A percentile compares a stretch with the other conserved stretches of the same genome.
phyloP scores from a whole-genome alignment of 208 protist genomes.

The Leptomonas seymouri region DNA sequence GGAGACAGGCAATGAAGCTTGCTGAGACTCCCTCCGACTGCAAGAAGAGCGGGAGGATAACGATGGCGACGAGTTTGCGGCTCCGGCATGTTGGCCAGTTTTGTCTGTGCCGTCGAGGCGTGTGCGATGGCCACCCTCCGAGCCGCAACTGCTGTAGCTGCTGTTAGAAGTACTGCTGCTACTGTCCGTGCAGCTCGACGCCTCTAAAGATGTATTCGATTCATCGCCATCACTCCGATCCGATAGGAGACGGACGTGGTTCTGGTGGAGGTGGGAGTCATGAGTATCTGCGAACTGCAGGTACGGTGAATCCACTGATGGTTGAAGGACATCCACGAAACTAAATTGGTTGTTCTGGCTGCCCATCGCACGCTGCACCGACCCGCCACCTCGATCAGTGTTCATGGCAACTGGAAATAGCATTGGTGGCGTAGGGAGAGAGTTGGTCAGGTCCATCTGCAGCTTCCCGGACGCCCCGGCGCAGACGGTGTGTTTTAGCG shows the following conservation, averaged over 20 bases:
- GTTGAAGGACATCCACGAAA: constrained; percentile 3
- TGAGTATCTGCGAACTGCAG: background rate
- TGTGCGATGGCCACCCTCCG: background rate
- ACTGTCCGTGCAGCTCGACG: constrained; percentile 7
- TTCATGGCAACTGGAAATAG: background rate
- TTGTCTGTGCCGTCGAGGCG: no score
- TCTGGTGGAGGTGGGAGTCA: background rate
- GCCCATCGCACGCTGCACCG: constrained; percentile 2
- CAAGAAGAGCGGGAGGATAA: background rate
- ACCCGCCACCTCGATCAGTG: background rate
- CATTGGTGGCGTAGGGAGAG: constrained; percentile 14
- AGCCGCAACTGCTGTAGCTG: constrained; percentile 1
- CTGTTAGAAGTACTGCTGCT: constrained; percentile 1
- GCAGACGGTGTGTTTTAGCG: constrained; percentile 32
- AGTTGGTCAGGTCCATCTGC: constrained; percentile 35
- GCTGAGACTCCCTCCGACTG: background rate
- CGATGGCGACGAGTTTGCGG: background rate
- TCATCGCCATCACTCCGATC: background rate
- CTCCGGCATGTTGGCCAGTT: background rate
- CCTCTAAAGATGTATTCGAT: background rate
- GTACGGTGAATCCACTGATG: background rate
- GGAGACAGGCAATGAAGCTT: constrained; percentile 11
- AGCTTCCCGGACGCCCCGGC: constrained; percentile 28
- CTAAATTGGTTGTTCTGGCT: background rate
- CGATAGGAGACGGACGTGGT: background rate